Base-by-base conservation (phyloP, 2,329 filamentous ascomycete genomes). In the Teratosphaeria nubilosa region DNA sequence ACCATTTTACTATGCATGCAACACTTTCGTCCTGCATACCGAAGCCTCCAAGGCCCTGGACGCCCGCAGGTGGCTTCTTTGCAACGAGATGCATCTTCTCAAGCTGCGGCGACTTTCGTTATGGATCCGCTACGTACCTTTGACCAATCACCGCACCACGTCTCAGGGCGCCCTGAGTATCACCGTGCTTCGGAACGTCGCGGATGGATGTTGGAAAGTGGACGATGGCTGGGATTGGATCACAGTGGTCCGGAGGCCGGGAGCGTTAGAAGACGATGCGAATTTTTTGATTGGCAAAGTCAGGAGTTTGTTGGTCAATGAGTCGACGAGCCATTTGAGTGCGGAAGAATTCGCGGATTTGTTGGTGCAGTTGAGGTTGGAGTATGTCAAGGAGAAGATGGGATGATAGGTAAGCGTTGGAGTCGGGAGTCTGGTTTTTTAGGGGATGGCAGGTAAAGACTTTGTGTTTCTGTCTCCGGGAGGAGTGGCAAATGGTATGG, bases 11-110 rank as follows among this genome's bases (percentile, higher is more conserved):
- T 72, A 69, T 59, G 62, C 62, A 45, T 58, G 56, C 60, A 70
- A 70, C 54, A 56, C 59, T 32, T 69, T 71, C 59, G 58, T 70
- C 22, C 53, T 71, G 2, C 67, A 70, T 58, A 68, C 67, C 10
- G 67, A 70, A 57, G 63, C 57, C n/a, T 37, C 59, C 34, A 69
- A 69, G 61, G 61, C 61, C 25, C 59, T 63, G 11, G 65, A 70
- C 30, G 63, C 64, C 2, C 54, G 55, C n/a, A 51, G 52, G 7
- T 71, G 69, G 69, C 59, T 70, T 11, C 37, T 53, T 3, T 58
- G 61, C 48, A 67, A 65, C 52, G 58, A 55, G 10, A 22, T 27
- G 7, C 58, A 68, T 53, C 53, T 71, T 7, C 31, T 50, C 0
- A 56, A 58, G 13, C 16, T 70, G 31, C 57, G 61, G 20, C 56